Conservation (phyloP, 805 yeast species). For the Pichia gijzeniarum region DNA sequence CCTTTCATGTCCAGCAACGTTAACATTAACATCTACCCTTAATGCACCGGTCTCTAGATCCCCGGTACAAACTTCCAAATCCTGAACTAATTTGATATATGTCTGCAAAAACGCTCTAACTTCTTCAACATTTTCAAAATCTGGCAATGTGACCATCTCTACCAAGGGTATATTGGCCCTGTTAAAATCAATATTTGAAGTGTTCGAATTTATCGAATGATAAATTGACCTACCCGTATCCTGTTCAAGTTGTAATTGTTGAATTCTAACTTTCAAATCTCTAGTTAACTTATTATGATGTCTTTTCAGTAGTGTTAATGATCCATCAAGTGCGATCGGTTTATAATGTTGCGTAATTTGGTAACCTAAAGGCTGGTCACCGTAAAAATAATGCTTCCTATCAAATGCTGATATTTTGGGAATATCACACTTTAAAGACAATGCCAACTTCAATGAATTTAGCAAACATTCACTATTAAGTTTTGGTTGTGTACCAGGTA, state of each 20-base stretch:
- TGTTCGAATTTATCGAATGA: constrained; percentile 28
- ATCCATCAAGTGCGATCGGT: constrained; percentile 73
- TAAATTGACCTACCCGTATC: constrained; percentile 84
- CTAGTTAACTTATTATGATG: constrained; percentile 44
- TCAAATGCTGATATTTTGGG: constrained; percentile 64
- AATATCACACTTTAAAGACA: constrained; percentile 58
- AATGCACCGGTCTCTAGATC: constrained; percentile 93
- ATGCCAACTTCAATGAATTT: constrained; percentile 66
- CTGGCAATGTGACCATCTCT: constrained; percentile 90
- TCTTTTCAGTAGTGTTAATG: constrained; percentile 38
- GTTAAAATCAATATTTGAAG: constrained; percentile 63
- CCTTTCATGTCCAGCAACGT: constrained; percentile 62
- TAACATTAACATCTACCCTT: constrained; percentile 91
- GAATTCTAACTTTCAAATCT: constrained; percentile 49
- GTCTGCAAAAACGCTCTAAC: constrained; percentile 77
- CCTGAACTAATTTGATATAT: constrained; percentile 64
- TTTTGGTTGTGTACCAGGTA: constrained; percentile 90
- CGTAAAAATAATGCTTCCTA: constrained; percentile 92
- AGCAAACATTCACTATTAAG: constrained; percentile 69
- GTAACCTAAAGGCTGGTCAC: constrained; percentile 94
- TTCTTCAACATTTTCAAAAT: constrained; percentile 58
- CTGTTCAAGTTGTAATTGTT: constrained; percentile 88
- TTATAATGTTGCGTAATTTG: constrained; percentile 87
- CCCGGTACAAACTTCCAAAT: constrained; percentile 73
- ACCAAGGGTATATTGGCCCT: constrained; percentile 81